Evolutionary conservation across 1,139 yeast genomes (phyloP), one percentile per base, ranked within the genome.

Genomic region (Lodderomyces elongisporus): DNA sequence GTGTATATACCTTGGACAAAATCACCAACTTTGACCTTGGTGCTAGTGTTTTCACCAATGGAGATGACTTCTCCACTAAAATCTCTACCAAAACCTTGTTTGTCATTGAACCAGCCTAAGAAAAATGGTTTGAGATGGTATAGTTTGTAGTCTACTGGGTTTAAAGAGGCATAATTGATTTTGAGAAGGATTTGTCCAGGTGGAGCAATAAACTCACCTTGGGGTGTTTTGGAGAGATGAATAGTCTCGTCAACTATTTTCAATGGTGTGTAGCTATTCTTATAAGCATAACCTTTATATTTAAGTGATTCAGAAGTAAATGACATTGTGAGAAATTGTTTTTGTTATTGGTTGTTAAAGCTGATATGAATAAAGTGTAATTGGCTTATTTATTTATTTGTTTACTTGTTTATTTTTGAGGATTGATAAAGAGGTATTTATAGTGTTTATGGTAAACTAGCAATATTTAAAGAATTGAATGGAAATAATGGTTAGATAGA

Each of bases 61-160:
- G 75, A 67, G 2, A 69, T 70, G 23, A 85, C 65, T 1, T 62
- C 60, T 24, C 95, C 95, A 9, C 82, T 56, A 47, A 72, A 84
- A 48, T 85, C 95, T 39, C 75, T 62, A 3, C 91, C 89, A 20
- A 79, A 48, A 6, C 85, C 87, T 26, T 32, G 39, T 5, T 35
- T 28, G 4, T 30, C 8, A 24, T 30, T 29, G 21, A 29, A 14
- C 9, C 26, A 35, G 12, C 28, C 14, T 6, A 21, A 22, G 26
- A 31, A 25, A 12, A 28, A 25, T 14, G 33, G 33, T 21, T 31
- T 62, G 3, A 48, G 49, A 38, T 67, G 61, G 46, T 66, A 62
- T 31, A 79, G 47, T 35, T 79, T 60, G 34, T 72, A 42, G 52
- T 85, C 95, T 28, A 82, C 66, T 0, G 94, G 93, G 47, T 83